Evolutionary conservation across 371 early-diverging fungal genomes (phyloP).

Genomic region (Mucor lusitanicus): DNA sequence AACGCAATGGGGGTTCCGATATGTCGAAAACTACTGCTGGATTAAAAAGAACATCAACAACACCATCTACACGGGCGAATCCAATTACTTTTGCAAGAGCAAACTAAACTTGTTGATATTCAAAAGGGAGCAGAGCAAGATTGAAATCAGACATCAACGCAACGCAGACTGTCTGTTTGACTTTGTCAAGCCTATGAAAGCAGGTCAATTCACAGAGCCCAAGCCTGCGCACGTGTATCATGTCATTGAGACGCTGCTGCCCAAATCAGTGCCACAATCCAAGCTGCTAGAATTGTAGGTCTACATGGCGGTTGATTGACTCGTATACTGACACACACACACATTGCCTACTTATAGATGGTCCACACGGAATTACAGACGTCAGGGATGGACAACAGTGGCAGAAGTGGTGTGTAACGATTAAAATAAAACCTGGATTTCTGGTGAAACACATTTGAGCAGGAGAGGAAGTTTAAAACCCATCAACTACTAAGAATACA

Average conservation of each 20-base stretch:
- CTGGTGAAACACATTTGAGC: not conserved
- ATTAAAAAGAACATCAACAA: conserved; percentile 84
- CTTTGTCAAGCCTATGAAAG: conserved; percentile 72
- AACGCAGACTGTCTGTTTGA: conserved; percentile 94
- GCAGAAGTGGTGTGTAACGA: conserved; percentile 3
- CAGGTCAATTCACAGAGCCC: conserved; percentile 63
- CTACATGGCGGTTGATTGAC: not conserved
- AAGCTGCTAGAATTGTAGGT: conserved; percentile 74
- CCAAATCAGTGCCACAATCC: conserved; percentile 73
- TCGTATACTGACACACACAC: not conserved
- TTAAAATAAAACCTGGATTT: not conserved
- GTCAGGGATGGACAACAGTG: conserved; percentile 60
- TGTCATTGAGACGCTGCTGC: conserved; percentile 88
- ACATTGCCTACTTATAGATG: conserved; percentile 45
- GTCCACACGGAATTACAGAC: conserved; percentile 44
- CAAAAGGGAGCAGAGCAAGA: conserved; percentile 68
- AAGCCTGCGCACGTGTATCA: conserved; percentile 85
- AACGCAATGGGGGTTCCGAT: conserved; percentile 86
- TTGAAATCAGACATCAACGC: conserved; percentile 90
- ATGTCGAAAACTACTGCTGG: conserved; percentile 96
- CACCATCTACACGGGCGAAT: conserved; percentile 66
- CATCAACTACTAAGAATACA: not conserved
- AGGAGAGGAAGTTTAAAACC: conserved; percentile 1
- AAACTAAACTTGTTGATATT: conserved; percentile 89
- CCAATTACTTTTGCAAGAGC: conserved; percentile 77